Evolutionary conservation across 108 stramenopile species (phyloP).

Genomic region (Conticribra weissflogii): DNA sequence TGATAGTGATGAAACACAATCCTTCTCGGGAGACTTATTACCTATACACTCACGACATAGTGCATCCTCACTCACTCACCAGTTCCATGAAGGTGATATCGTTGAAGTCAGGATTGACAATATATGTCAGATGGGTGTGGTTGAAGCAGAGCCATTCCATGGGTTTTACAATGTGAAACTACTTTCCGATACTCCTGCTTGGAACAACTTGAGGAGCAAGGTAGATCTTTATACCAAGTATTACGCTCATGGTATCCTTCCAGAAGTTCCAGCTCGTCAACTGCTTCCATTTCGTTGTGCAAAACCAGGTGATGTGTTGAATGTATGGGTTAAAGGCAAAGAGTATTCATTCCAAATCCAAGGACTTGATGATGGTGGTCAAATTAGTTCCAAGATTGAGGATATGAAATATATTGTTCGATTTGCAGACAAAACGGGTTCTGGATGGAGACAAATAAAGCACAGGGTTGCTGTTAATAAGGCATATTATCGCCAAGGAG

Average conservation of each 20-base stretch:
- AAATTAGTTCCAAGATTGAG: not conserved
- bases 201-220: not conserved
- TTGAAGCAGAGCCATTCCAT: not conserved
- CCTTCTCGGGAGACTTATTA: no score
- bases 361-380: not conserved
- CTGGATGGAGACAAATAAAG: not conserved
- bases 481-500: not conserved
- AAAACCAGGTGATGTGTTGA: not conserved
- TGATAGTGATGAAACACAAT: no score
- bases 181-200: not conserved
- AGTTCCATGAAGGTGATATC: not conserved
- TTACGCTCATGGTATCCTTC: not conserved
- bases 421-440: not conserved
- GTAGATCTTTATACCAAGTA: not conserved
- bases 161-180: not conserved
- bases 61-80: not conserved
- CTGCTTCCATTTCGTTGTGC: not conserved
- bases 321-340: not conserved
- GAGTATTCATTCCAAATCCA: not conserved
- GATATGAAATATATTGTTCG: not conserved
- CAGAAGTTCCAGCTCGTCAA: not conserved
- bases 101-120: not conserved
- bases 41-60: no score
- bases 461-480: not conserved
- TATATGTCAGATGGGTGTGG: not conserved